Percentiles rank a stretch among this genome's conserved stretches.
phyloP scores from a whole-genome alignment of 345 rosid genomes.

The Erodium maritimum region DNA sequence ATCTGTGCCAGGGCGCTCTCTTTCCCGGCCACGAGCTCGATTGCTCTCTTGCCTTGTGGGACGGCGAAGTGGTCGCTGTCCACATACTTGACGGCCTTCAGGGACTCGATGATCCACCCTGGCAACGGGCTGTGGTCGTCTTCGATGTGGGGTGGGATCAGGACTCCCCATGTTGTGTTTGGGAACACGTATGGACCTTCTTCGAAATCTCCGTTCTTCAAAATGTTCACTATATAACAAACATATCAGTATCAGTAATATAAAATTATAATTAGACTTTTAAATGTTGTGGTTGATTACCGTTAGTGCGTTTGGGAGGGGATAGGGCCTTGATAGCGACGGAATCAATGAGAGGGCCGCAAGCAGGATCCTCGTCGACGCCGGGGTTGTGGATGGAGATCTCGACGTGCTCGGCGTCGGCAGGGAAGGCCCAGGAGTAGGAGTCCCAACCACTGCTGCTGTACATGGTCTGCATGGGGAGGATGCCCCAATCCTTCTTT shows the following conservation, averaged over 20 bases:
- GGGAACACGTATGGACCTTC: constrained; percentile 59
- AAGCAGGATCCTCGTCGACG: constrained; percentile 56
- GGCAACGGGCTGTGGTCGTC: constrained; percentile 60
- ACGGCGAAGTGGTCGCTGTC: constrained; percentile 47
- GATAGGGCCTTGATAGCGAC: constrained; percentile 40
- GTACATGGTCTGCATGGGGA: constrained; percentile 79
- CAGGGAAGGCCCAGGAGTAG: constrained; percentile 60
- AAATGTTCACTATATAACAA: constrained; percentile 24
- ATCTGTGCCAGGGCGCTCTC: constrained; percentile 63
- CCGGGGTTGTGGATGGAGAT: constrained; percentile 69
- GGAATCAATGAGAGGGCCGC: constrained; percentile 74
- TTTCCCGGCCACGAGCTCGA: constrained; percentile 66
- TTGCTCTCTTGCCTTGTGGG: constrained; percentile 42
- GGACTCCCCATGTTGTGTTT: constrained; percentile 44
- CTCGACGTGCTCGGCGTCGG: constrained; percentile 29
- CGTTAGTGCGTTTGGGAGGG: constrained; percentile 31
- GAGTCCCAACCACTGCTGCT: constrained; percentile 86
- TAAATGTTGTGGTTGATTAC: constrained; percentile 11
- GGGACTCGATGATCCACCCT: constrained; percentile 79
- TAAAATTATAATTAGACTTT: no score
- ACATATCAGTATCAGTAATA: background rate
- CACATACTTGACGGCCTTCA: constrained; percentile 62
- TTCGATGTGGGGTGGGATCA: constrained; percentile 57
- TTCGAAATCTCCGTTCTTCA: constrained; percentile 67
- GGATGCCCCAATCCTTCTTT: constrained; percentile 38